Evolutionary conservation across 2,329 filamentous ascomycete species (phyloP), one percentile per base, ranked within the genome.

Genomic region (Cryphonectria naterciae): DNA sequence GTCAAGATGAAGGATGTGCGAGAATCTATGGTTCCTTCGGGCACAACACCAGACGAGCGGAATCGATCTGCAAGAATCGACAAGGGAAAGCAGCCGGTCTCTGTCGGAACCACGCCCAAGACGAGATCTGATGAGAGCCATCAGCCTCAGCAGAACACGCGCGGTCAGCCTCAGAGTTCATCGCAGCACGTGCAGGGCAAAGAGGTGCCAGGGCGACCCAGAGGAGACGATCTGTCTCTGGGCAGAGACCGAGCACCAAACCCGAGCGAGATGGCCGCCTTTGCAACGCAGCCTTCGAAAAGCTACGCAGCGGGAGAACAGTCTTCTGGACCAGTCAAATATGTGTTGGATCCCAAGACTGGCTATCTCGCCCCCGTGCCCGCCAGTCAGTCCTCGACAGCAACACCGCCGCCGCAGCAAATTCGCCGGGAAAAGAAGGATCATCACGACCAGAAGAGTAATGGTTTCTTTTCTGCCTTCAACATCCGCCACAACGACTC

Each of bases 1-100:
- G 28, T 65, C 28, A 65, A 65, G 28, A 49, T 49, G 63, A 65
- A 65, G 63, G 63, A 65, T 46, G 63, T 52, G 28, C 63, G 41
- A 37, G 43, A 52, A 13, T 25, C 41, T 4, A 8, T 49, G 61
- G 41, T 43, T 19, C 4, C 61, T 28, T 28, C 37, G 25, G n/a
- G n/a, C 4, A n/a, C 61, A 32, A 65, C 17, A 13, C 17, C 43
- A 5, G 63, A 65, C 28, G 63, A 49, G 41, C 43, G 43, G 3
- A 49, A 49, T 49, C 63, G 41, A 52, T 6, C 63, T 1, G 17
- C 43, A 37, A 35, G 2, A 28, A 3, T 28, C 41, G 63, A 52
- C 15, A 65, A 52, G 25, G 63, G 25, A 4, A 46, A 65, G n/a
- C n/a, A 49, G 25, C 63, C 17, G 25, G 32, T 49, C 43, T 15